Percentiles rank a stretch among this genome's conserved stretches.
Evolutionary conservation across 179 eudicot genomes (phyloP).

Genomic region (Carnegiea gigantea): DNA sequence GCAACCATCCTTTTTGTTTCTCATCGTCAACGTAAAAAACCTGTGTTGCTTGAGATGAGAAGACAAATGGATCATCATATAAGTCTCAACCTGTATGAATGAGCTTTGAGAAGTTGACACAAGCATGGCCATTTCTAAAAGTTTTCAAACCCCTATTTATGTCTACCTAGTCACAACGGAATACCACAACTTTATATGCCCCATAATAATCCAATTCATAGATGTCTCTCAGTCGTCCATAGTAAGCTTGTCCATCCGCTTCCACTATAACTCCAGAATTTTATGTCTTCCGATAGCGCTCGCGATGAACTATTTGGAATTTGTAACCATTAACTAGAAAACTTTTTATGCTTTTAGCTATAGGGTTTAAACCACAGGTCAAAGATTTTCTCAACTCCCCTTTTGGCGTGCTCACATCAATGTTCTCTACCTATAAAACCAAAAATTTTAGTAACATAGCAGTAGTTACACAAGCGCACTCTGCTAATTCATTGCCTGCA

Average conservation of each 20-base stretch:
- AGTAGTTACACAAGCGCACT: too few species aligned
- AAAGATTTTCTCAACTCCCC: not conserved
- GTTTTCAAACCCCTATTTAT: not conserved
- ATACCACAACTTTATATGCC: not conserved
- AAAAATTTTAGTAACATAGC: not conserved
- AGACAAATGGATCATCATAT: not conserved
- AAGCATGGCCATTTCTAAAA: not conserved
- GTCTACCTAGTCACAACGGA: conserved; percentile 7
- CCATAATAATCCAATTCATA: conserved; percentile 2
- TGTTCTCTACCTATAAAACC: not conserved
- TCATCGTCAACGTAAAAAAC: not conserved
- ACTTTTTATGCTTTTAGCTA: not conserved
- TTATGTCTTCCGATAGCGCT: not conserved
- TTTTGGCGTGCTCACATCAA: not conserved
- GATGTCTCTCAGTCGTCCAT: not conserved
- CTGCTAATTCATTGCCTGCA: too few species aligned
- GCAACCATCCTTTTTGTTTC: not conserved
- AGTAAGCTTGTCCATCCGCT: conserved; percentile 10
- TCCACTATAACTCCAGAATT: conserved; percentile 12
- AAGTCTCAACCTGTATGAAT: not conserved
- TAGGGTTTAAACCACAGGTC: not conserved
- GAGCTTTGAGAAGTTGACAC: conserved; percentile 2
- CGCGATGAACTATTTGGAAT: not conserved
- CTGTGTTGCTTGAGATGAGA: not conserved
- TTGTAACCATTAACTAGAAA: not conserved